These are phyloP conservation scores for Candolleomyces aberdarensis DNA, from an alignment of 768 basidiomycete species.

Conservation along the genomic window DNA sequence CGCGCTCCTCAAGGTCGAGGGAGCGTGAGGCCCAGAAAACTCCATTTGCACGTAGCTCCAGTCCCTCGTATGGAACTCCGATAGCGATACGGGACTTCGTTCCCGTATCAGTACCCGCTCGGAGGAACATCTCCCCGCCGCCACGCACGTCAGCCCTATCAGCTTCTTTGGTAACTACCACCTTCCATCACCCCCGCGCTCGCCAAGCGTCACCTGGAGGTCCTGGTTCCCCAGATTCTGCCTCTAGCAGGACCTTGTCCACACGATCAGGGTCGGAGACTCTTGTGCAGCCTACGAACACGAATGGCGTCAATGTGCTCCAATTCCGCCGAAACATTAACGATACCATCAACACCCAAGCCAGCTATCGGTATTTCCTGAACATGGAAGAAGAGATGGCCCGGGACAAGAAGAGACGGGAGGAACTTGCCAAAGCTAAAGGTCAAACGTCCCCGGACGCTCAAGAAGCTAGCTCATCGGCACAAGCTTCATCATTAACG, in stretches of 20 bases:
- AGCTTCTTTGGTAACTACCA: constrained; percentile 60
- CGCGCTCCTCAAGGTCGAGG: constrained; percentile 6
- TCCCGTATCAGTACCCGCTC: constrained; percentile 42
- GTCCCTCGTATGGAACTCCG: constrained; percentile 26
- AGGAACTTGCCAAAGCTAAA: constrained; percentile 9
- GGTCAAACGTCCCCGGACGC: constrained; percentile 12
- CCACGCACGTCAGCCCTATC: constrained; percentile 62
- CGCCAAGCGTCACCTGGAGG: constrained; percentile 17
- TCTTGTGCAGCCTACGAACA: constrained; percentile 23
- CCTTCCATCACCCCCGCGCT: constrained; percentile 51
- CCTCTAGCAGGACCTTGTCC: constrained; percentile 21
- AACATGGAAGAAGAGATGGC: constrained; percentile 43
- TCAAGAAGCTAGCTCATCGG: constrained; percentile 15
- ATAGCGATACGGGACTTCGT: constrained; percentile 54
- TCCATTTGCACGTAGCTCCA: constrained; percentile 11
- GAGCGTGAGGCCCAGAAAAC: constrained; percentile 7
- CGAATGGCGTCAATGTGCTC: constrained; percentile 33
- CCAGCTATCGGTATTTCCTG: constrained; percentile 43
- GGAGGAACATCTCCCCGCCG: constrained; percentile 34
- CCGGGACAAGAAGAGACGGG: constrained; percentile 18
- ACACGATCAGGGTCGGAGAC: constrained; percentile 32
- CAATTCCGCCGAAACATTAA: constrained; percentile 38
- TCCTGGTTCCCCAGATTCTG: constrained; percentile 20
- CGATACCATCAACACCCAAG: constrained; percentile 40
- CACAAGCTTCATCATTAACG: constrained; percentile 14